Evolutionary conservation across 495 filamentous ascomycete species (phyloP).

Genomic region (Copromyces sp.): DNA sequence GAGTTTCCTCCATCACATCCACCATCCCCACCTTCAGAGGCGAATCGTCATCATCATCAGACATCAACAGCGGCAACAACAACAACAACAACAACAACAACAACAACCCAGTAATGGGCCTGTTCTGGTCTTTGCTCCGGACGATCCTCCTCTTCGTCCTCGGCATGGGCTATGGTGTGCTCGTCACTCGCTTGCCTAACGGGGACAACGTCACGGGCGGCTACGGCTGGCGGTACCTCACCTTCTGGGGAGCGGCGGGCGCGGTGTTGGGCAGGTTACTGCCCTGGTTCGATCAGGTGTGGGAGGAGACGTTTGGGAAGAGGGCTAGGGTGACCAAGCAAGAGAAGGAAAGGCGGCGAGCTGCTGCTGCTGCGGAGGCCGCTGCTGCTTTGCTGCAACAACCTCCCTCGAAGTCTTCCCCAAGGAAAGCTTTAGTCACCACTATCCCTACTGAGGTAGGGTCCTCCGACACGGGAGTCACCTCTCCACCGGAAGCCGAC

Average conservation of each 20-base stretch:
- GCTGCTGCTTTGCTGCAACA: not conserved
- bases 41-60: slow-evolving; percentile 19
- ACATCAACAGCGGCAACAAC: slow-evolving; percentile 2
- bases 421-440: not conserved
- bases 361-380: not conserved
- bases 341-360: slow-evolving; percentile 9
- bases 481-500: slow-evolving; percentile 34
- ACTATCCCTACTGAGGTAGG: not conserved
- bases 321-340: not conserved
- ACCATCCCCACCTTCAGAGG: not conserved
- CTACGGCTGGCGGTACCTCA: slow-evolving; percentile 58
- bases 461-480: not conserved
- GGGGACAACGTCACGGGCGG: slow-evolving; percentile 7
- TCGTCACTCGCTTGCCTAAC: slow-evolving; percentile 62
- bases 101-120: not conserved
- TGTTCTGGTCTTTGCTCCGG: slow-evolving; percentile 37
- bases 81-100: not conserved
- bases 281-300: slow-evolving; percentile 74
- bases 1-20: slow-evolving; percentile 10
- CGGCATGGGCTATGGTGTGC: slow-evolving; percentile 72
- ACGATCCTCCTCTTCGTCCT: slow-evolving; percentile 64
- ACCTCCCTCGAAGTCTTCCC: not conserved
- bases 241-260: slow-evolving; percentile 73
- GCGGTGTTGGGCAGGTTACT: slow-evolving; percentile 66
- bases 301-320: slow-evolving; percentile 25